These are phyloP conservation scores for Lactifluus volemus DNA, from an alignment of 768 basidiomycete species.

Conservation along the genomic window DNA sequence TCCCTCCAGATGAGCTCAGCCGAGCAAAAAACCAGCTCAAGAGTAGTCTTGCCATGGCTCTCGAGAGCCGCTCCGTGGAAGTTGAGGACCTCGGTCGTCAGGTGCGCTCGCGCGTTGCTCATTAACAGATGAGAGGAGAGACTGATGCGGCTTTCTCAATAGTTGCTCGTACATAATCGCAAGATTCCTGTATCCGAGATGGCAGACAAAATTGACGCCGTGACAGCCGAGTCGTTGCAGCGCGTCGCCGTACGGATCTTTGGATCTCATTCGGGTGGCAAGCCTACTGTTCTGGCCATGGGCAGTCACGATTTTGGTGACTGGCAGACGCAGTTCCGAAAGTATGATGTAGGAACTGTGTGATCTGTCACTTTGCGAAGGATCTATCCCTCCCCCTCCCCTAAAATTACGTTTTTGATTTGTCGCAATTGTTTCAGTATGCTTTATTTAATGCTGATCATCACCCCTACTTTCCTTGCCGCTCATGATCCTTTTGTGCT, in stretches of 20 bases:
- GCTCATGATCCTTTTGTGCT: background rate
- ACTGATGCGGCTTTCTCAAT: background rate
- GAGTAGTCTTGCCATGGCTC: conserved; percentile 86
- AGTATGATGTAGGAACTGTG: conserved; percentile 51
- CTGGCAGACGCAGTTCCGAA: conserved; percentile 51
- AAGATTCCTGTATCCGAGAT: conserved; percentile 87
- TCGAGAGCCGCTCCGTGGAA: conserved; percentile 78
- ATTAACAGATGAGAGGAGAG: background rate
- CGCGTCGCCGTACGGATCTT: conserved; percentile 74
- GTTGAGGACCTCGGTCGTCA: conserved; percentile 91
- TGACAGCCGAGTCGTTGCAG: conserved; percentile 60
- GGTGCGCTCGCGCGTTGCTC: conserved; percentile 31
- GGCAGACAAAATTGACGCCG: conserved; percentile 75
- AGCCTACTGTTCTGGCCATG: conserved; percentile 76
- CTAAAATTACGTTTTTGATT: background rate
- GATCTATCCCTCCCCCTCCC: background rate
- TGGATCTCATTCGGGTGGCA: conserved; percentile 48
- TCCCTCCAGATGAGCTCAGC: conserved; percentile 60
- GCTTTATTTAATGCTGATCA: background rate
- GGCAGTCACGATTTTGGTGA: conserved; percentile 72
- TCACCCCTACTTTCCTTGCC: background rate
- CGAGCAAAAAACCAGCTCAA: conserved; percentile 96
- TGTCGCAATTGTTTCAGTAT: background rate
- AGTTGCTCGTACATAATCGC: conserved; percentile 80
- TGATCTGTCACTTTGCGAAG: background rate